Conservation (phyloP, 805 yeast species). For the Myxozyma monticola region DNA sequence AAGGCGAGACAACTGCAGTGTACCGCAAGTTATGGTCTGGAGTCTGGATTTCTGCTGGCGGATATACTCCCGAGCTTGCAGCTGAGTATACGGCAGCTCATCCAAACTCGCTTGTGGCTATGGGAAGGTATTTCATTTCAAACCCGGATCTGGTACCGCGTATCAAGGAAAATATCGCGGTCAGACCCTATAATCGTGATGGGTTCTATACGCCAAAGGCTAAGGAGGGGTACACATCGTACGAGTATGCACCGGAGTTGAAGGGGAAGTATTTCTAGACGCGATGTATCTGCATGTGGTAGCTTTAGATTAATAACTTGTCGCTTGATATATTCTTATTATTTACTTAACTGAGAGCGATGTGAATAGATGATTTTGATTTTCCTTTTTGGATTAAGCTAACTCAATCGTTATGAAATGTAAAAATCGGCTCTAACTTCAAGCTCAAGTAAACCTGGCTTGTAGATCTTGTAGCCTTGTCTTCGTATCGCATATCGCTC, state of each 20-base stretch:
- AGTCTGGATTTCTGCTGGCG: slow-evolving; percentile 27
- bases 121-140: slow-evolving; percentile 53
- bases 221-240: slow-evolving; percentile 22
- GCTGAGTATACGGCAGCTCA: slow-evolving; percentile 2
- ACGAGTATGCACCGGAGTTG: slow-evolving; percentile 13
- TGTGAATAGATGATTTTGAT: too few species aligned
- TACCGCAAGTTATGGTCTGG: slow-evolving; percentile 17
- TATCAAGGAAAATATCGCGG: slow-evolving; percentile 43
- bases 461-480: too few species aligned
- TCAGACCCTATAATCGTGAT: slow-evolving; percentile 49
- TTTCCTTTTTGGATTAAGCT: too few species aligned
- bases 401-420: too few species aligned
- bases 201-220: slow-evolving; percentile 46
- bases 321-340: too few species aligned
- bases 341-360: too few species aligned
- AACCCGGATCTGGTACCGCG: slow-evolving; percentile 58
- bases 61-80: slow-evolving; percentile 20
- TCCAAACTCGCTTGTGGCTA: slow-evolving; percentile 37
- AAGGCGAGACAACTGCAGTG: neutral
- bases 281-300: too few species aligned
- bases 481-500: too few species aligned
- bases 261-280: slow-evolving; percentile 21
- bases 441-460: too few species aligned
- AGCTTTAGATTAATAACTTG: too few species aligned
- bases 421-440: too few species aligned